Percentiles rank a stretch among this genome's conserved stretches.
phyloP scores from a whole-genome alignment of 2,329 filamentous ascomycete genomes.

The Dothistroma pini region DNA sequence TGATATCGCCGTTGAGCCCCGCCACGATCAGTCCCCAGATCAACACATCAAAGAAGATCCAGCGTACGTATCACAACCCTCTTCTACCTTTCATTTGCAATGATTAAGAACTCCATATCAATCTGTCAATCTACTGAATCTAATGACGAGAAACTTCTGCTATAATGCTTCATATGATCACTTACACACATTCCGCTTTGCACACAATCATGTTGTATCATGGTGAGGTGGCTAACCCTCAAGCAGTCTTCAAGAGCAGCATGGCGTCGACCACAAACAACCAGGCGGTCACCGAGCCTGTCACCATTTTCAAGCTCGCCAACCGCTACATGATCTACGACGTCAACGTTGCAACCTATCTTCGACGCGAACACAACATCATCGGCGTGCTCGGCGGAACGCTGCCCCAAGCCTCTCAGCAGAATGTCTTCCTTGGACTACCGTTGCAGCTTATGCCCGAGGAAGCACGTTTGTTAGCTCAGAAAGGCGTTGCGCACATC shows the following conservation, averaged over 20 bases:
- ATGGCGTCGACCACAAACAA: constrained; percentile 34
- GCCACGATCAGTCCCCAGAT: background rate
- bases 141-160: constrained; percentile 52
- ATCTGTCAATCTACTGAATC: constrained; percentile 85
- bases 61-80: constrained; percentile 8
- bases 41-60: background rate
- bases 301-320: constrained; percentile 77
- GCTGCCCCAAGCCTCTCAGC: constrained; percentile 86
- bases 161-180: constrained; percentile 43
- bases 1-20: background rate
- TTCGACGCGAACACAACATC: constrained; percentile 77
- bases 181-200: background rate
- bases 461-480: constrained; percentile 77
- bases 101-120: constrained; percentile 60
- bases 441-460: constrained; percentile 88
- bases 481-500: constrained; percentile 71
- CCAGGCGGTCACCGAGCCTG: constrained; percentile 48
- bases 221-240: background rate
- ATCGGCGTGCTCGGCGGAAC: constrained; percentile 83
- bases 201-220: background rate
- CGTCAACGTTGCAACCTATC: constrained; percentile 69
- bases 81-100: constrained; percentile 19
- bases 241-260: background rate
- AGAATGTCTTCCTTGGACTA: constrained; percentile 88
- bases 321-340: constrained; percentile 88